Percentiles rank a stretch among this genome's conserved stretches.
phyloP scores from a whole-genome alignment of 495 filamentous ascomycete species.

The Aspergillus indologenus region DNA sequence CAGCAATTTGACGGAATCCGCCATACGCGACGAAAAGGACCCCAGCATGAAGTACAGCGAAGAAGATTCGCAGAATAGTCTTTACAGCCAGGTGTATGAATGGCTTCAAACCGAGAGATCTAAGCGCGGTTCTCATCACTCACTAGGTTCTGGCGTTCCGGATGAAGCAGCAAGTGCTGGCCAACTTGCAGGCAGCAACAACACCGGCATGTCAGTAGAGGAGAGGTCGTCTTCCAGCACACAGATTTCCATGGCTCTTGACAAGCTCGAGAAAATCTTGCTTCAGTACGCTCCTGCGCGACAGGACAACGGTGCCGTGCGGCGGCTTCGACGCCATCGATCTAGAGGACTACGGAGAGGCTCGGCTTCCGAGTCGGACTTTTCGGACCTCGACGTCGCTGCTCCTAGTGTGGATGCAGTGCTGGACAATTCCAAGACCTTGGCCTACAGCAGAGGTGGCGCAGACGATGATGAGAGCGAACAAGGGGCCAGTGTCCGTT shows the following conservation, averaged over 20 bases:
- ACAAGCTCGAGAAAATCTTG: constrained; percentile 67
- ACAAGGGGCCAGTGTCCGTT: constrained; percentile 29
- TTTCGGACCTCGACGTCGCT: constrained; percentile 63
- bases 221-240: constrained; percentile 45
- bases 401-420: constrained; percentile 75
- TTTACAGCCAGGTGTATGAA: constrained; percentile 69
- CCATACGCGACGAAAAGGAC: constrained; percentile 28
- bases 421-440: constrained; percentile 84
- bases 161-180: constrained; percentile 26
- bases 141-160: constrained; percentile 20
- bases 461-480: constrained; percentile 45
- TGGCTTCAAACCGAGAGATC: constrained; percentile 78
- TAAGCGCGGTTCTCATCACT: constrained; percentile 54
- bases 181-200: constrained; percentile 30
- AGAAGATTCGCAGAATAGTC: constrained; percentile 34
- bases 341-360: constrained; percentile 38
- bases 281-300: constrained; percentile 47
- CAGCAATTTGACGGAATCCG: constrained; percentile 23
- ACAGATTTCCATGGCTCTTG: constrained; percentile 60
- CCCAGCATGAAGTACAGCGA: constrained; percentile 24
- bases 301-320: constrained; percentile 30
- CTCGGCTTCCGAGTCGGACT: constrained; percentile 76
- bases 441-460: constrained; percentile 65
- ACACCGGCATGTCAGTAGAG: constrained; percentile 24
- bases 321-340: constrained; percentile 31